phyloP scores from a whole-genome alignment of 306 rosid species.

The Trifolium pratense region DNA sequence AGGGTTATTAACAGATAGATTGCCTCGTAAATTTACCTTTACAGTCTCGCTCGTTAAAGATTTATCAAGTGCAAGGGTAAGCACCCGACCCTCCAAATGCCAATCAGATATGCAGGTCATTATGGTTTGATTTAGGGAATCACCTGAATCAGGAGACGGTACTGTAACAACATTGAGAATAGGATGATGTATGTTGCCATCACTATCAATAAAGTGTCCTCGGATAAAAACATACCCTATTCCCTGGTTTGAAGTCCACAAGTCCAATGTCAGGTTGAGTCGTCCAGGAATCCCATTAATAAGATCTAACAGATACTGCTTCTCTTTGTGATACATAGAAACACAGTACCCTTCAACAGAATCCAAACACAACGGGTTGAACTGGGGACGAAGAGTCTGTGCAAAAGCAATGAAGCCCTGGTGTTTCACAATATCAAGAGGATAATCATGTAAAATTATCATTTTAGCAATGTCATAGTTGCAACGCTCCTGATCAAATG shows the following conservation, averaged over 20 bases:
- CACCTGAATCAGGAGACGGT: slow-evolving; percentile 66
- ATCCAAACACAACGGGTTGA: slow-evolving; percentile 49
- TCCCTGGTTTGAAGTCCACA: slow-evolving; percentile 73
- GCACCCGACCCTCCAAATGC: slow-evolving; percentile 74
- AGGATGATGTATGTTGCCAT: slow-evolving; percentile 75
- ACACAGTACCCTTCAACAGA: slow-evolving; percentile 64
- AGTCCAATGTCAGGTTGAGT: slow-evolving; percentile 78
- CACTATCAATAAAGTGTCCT: slow-evolving; percentile 84
- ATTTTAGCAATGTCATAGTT: slow-evolving; percentile 72
- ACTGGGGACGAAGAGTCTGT: slow-evolving; percentile 77
- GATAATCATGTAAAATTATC: slow-evolving; percentile 87
- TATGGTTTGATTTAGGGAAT: slow-evolving; percentile 63
- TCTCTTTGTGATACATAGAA: slow-evolving; percentile 63
- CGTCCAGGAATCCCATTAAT: slow-evolving; percentile 70
- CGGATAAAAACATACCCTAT: slow-evolving; percentile 69
- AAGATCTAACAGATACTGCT: slow-evolving; percentile 66
- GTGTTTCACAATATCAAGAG: slow-evolving; percentile 85
- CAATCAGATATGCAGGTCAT: slow-evolving; percentile 75
- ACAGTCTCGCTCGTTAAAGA: slow-evolving; percentile 62
- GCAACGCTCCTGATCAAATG: slow-evolving; percentile 73
- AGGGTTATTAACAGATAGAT: slow-evolving; percentile 74
- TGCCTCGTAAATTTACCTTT: slow-evolving; percentile 64
- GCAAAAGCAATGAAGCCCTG: slow-evolving; percentile 70
- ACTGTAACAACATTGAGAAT: slow-evolving; percentile 72
- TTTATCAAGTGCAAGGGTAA: slow-evolving; percentile 68